Base-by-base conservation (phyloP, 192 early-diverging fungal species). In the Backusella morwellensis region DNA sequence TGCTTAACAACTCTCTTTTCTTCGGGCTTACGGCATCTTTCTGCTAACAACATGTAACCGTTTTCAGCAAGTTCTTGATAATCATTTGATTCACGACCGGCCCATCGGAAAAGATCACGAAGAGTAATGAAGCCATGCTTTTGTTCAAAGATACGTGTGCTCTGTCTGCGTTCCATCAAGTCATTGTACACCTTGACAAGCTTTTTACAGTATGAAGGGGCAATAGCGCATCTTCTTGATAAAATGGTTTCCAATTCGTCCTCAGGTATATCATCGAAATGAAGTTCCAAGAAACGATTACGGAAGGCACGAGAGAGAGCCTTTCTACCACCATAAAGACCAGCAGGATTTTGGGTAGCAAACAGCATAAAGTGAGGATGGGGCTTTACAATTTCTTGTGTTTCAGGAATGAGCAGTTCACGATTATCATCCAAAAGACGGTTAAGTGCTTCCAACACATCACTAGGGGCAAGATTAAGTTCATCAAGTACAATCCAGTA, bases 281-380 rank as follows among this genome's bases (percentile, higher is more conserved):
- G 95, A 54, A 99, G 85, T 80, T 99, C 98, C 68, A 98, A 81
- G 81, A 99, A 99, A 77, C 98, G 91, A 82, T 98, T 99, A 17
- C 97, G 90, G 91, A 99, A 99, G 0, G 98, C 98, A 11, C 97
- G 88, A 0, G 96, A 97, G 23, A 99, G 88, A 41, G 92, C 92
- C 82, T 99, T 98, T 63, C 98, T 93, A 11, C 98, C 98, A 71
- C 97, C 97, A 81, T 99, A 99, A 34, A 95, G 85, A 6, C 97
- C 97, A n/a, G 98, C 92, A 5, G 98, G 98, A 81, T 99, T 99
- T 83, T 99, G 98, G 23, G 98, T 99, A 32, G 98, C 98, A 87
- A 99, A 99, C 14, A 99, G 89, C 94, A 95, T 96, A 82, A 99
- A 99, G 75, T 95, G 88, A 52, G 93, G 93, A 74, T 99, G 97